phyloP scores from a whole-genome alignment of 805 yeast species.

The Danielozyma ontarioensis region DNA sequence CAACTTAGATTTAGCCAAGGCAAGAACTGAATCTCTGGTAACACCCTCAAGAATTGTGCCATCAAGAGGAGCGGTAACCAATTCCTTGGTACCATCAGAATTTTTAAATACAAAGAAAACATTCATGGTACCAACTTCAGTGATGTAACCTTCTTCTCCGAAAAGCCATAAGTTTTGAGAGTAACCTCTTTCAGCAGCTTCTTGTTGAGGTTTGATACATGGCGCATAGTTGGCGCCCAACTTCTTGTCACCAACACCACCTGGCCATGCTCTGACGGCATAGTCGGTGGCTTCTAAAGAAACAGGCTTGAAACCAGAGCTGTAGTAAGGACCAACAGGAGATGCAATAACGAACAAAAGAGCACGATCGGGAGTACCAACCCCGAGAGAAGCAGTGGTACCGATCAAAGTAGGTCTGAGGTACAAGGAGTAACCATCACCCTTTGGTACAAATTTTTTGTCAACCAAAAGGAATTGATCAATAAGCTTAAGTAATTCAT shows the following conservation, averaged over 20 bases:
- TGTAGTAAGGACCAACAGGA: constrained; percentile 94
- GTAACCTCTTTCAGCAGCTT: constrained; percentile 88
- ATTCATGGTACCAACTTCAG: constrained; percentile 98
- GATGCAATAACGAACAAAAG: constrained; percentile 82
- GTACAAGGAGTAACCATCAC: constrained; percentile 86
- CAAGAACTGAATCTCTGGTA: constrained; percentile 83
- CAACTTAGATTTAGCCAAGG: constrained; percentile 71
- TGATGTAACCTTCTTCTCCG: constrained; percentile 78
- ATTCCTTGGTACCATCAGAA: constrained; percentile 13
- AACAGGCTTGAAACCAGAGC: constrained; percentile 90
- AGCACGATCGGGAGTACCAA: constrained; percentile 75
- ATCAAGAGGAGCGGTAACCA: constrained; percentile 90
- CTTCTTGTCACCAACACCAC: constrained; percentile 94
- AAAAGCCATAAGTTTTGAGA: constrained; percentile 97
- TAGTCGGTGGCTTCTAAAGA: constrained; percentile 90
- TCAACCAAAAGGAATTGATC: constrained; percentile 74
- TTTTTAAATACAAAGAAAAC: constrained; percentile 65
- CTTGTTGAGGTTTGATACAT: constrained; percentile 82
- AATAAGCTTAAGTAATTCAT: constrained; percentile 69
- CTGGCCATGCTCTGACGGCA: constrained; percentile 99
- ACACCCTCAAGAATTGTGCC: constrained; percentile 97
- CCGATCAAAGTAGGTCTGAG: constrained; percentile 95
- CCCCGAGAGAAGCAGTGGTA: constrained; percentile 85
- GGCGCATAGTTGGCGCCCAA: constrained; percentile 98
- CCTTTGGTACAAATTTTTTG: constrained; percentile 72